Conservation (phyloP, 176 grass and related monocot species). For the Tuctoria greenei region DNA sequence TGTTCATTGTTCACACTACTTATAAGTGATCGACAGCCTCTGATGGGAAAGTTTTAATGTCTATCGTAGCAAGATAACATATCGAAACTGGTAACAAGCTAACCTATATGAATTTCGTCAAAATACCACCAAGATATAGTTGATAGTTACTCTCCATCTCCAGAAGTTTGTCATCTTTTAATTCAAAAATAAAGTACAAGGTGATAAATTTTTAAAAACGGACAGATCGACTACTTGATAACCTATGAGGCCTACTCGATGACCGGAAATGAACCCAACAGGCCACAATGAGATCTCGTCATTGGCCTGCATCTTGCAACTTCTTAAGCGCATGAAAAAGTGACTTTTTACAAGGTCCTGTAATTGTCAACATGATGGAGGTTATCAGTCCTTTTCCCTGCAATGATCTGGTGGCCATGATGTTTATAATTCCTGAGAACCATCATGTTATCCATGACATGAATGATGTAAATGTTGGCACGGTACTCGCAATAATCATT, state of each 20-base stretch:
- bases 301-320: constrained; percentile 32
- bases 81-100: background rate
- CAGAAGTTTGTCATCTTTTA: too few species aligned
- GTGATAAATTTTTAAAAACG: too few species aligned
- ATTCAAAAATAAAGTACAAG: too few species aligned
- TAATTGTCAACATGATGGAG: constrained; percentile 28
- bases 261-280: constrained; percentile 28
- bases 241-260: background rate
- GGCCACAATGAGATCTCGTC: constrained; percentile 3
- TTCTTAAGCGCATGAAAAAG: constrained; percentile 23
- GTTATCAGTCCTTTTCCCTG: constrained; percentile 1
- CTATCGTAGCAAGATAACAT: too few species aligned
- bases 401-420: background rate
- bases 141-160: too few species aligned
- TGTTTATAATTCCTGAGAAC: background rate
- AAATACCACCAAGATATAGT: too few species aligned
- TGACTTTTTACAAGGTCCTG: background rate
- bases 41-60: background rate
- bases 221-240: too few species aligned
- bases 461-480: constrained; percentile 13
- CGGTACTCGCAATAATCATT: constrained; percentile 1
- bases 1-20: background rate
- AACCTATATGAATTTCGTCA: background rate
- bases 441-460: constrained; percentile 21
- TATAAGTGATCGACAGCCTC: background rate